Conservation (phyloP, 176 grass and related monocot species). For the Cenchrus americanus region DNA sequence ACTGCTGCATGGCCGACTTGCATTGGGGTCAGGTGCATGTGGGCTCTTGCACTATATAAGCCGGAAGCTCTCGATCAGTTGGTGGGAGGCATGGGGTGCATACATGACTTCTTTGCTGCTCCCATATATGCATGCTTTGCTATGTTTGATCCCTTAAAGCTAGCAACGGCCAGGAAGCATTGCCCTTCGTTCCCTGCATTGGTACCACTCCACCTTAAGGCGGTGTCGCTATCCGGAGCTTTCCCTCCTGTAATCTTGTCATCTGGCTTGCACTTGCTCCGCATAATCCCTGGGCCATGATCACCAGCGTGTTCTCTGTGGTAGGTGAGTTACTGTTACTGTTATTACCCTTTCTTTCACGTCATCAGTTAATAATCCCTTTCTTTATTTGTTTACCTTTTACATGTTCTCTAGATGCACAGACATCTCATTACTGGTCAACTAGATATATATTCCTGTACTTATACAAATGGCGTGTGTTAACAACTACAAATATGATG, state of each 20-base stretch:
- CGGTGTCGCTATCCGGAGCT: conserved; percentile 51
- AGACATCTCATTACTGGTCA: conserved; percentile 19
- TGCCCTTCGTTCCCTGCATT: conserved; percentile 28
- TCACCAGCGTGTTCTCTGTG: conserved; percentile 34
- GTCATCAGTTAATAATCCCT: conserved; percentile 23
- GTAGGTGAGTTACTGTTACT: conserved; percentile 60
- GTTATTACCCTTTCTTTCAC: conserved; percentile 40
- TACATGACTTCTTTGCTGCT: conserved; percentile 32
- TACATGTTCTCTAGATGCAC: not conserved
- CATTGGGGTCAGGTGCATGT: conserved; percentile 41
- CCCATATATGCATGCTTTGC: conserved; percentile 40
- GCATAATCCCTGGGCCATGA: conserved; percentile 51
- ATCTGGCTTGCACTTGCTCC: conserved; percentile 36
- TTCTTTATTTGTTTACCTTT: not conserved
- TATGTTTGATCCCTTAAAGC: conserved; percentile 60
- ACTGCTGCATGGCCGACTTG: conserved; percentile 52
- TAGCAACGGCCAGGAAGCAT: conserved; percentile 59
- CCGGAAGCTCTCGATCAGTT: conserved; percentile 64
- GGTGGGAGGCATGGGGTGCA: conserved; percentile 73
- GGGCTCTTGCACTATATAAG: conserved; percentile 77
- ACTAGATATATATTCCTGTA: not conserved
- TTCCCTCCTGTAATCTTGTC: conserved; percentile 54
- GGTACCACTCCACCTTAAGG: conserved; percentile 50
- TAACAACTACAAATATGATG: not conserved
- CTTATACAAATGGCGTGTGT: not conserved